Base-by-base conservation (phyloP, 805 yeast species). In the Candida pseudofarinosa region DNA sequence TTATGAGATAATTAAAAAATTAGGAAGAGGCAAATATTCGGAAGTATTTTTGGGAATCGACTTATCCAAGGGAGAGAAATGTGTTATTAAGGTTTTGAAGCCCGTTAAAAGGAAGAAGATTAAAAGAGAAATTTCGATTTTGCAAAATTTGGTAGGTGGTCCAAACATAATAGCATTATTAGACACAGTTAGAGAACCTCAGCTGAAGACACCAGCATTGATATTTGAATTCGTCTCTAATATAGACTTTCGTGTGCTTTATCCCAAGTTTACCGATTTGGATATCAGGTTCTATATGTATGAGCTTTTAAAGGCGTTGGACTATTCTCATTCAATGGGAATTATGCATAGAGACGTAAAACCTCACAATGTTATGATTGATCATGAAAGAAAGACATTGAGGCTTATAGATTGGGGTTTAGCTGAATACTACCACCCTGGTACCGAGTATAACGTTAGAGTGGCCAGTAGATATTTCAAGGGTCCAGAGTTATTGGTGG, bases 261-360 rank as follows among this genome's bases (percentile, higher is more conserved):
- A 89, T 63, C 95, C 96, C 19, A 80, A 82, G 41, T 83, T 90
- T 55, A 73, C 80, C 16, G 81, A 83, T 53, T 64, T 67, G 40
- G 97, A 90, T 59, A 83, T 89, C 51, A 79, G 88, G 51, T 88
- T 65, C 66, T 90, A 90, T 65, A 87, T 90, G 79, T 81, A 74
- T 50, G 93, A 89, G 65, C 71, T 90, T 50, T 73, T 90, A 54
- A 76, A 72, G 44, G 97, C 97, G 0, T 73, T 90, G 49, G 95
- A 90, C 67, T 89, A 77, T 63, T 83, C 88, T 42, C 97, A 90
- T 67, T 85, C 95, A 4, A 85, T 85, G 83, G 97, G 97, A 31
- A 88, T 90, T 50, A 88, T 88, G 84, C 97, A 88, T 64, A 74
- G 97, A 60, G 97, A 88, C 64, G 96, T 88, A 39, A 88, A 88